phyloP scores from a whole-genome alignment of 306 rosid genomes.

The Gillenia trifoliata region DNA sequence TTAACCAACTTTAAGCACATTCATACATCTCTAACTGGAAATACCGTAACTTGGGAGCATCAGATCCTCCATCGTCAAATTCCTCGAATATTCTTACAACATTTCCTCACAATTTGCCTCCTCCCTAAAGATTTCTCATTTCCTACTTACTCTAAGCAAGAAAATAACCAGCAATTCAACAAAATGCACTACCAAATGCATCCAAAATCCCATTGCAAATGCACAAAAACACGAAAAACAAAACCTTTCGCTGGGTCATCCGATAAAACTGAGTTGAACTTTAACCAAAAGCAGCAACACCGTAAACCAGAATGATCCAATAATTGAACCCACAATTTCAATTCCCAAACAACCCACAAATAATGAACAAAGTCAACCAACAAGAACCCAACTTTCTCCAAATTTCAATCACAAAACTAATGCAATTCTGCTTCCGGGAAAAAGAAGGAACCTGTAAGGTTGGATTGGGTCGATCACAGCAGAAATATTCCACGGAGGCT shows the following conservation, averaged over 20 bases:
- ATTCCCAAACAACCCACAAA: neutral
- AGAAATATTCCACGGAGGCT: slow-evolving; percentile 63
- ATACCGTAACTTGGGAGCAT: neutral
- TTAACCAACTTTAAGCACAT: neutral
- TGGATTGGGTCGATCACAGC: slow-evolving; percentile 97
- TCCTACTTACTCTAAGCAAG: neutral
- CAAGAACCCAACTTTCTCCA: neutral
- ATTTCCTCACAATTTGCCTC: neutral
- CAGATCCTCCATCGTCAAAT: neutral
- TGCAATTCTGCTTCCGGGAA: neutral
- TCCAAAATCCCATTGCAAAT: neutral
- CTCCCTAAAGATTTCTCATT: neutral
- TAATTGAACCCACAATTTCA: neutral
- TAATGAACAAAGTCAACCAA: neutral
- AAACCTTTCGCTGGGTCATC: neutral
- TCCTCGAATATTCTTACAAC: neutral
- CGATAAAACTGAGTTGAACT: neutral
- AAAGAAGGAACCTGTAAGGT: slow-evolving; percentile 56
- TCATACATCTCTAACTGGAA: neutral
- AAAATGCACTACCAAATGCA: neutral
- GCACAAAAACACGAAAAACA: neutral
- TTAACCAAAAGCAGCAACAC: neutral
- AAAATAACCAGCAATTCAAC: neutral
- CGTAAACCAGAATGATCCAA: neutral
- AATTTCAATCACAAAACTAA: slow-evolving; percentile 1